Conservation (phyloP, 495 filamentous ascomycete genomes). For the Terfezia boudieri region DNA sequence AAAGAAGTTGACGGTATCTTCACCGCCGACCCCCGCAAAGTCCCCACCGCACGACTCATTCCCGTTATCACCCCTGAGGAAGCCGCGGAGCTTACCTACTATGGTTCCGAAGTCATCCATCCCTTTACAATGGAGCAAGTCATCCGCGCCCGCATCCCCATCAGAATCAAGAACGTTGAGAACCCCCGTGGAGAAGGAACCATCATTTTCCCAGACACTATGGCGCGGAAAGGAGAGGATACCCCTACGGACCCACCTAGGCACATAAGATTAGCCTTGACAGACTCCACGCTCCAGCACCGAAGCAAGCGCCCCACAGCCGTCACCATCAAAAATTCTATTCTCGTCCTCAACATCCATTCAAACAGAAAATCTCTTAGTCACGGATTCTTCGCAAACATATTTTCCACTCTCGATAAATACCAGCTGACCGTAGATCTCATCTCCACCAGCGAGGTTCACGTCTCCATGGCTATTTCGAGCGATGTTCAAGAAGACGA, state of each 20-base stretch:
- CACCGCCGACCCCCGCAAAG: slow-evolving; percentile 69
- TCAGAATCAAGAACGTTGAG: slow-evolving; percentile 97
- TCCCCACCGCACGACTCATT: slow-evolving; percentile 60
- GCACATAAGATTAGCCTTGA: slow-evolving; percentile 6
- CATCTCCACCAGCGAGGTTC: slow-evolving; percentile 82
- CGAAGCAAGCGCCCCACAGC: slow-evolving; percentile 60
- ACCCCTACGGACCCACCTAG: slow-evolving; percentile 12
- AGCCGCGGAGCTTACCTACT: slow-evolving; percentile 78
- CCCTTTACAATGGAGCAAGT: slow-evolving; percentile 98
- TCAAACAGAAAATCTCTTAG: slow-evolving; percentile 72
- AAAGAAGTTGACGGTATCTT: slow-evolving; percentile 89
- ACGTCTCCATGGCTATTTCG: slow-evolving; percentile 77
- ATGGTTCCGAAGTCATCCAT: slow-evolving; percentile 89
- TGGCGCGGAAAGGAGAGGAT: slow-evolving; percentile 16
- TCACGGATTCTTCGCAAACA: slow-evolving; percentile 76
- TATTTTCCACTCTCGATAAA: slow-evolving; percentile 67
- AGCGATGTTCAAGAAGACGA: slow-evolving; percentile 25
- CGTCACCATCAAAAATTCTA: slow-evolving; percentile 85
- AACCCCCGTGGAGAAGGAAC: slow-evolving; percentile 76
- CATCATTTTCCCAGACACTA: slow-evolving; percentile 37
- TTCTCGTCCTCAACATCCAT: slow-evolving; percentile 83
- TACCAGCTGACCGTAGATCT: slow-evolving; percentile 69
- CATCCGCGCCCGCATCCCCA: slow-evolving; percentile 58
- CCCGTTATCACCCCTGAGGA: slow-evolving; percentile 63
- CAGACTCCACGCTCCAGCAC: slow-evolving; percentile 21